phyloP scores from a whole-genome alignment of 2,329 filamentous ascomycete species.

The Penicillium sp. region DNA sequence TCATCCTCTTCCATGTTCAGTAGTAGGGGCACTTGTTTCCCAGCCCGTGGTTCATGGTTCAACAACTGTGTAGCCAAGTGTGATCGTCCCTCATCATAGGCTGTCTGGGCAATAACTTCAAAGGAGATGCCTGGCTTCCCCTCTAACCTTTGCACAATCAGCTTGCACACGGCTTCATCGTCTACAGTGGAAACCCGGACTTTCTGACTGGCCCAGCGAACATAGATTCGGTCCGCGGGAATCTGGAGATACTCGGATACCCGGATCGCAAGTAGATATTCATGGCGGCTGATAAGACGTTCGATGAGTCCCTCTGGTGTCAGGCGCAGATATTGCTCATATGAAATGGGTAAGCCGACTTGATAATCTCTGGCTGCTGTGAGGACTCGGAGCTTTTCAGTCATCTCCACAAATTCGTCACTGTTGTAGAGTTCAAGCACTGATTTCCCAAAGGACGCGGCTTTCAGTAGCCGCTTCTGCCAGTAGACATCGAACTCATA shows the following conservation, averaged over 20 bases:
- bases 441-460: slow-evolving; percentile 95
- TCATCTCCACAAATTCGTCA: slow-evolving; percentile 98
- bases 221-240: slow-evolving; percentile 85
- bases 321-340: slow-evolving; percentile 88
- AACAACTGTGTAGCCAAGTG: slow-evolving; percentile 87
- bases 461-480: slow-evolving; percentile 95
- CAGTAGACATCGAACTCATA: slow-evolving; percentile 86
- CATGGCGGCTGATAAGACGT: slow-evolving; percentile 80
- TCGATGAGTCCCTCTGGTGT: slow-evolving; percentile 86
- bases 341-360: slow-evolving; percentile 83
- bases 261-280: slow-evolving; percentile 86
- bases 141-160: slow-evolving; percentile 81
- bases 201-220: slow-evolving; percentile 95
- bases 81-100: slow-evolving; percentile 87
- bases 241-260: slow-evolving; percentile 84
- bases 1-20: slow-evolving; percentile 95
- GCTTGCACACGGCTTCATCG: slow-evolving; percentile 80
- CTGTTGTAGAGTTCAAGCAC: slow-evolving; percentile 96
- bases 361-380: slow-evolving; percentile 92
- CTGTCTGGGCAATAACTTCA: slow-evolving; percentile 86
- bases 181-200: slow-evolving; percentile 80
- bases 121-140: slow-evolving; percentile 94
- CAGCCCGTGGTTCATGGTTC: slow-evolving; percentile 89
- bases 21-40: slow-evolving; percentile 91
- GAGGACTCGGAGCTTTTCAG: slow-evolving; percentile 84